Evolutionary conservation across 345 rosid genomes (phyloP).

Genomic region (Mallotus nudiflorus): DNA sequence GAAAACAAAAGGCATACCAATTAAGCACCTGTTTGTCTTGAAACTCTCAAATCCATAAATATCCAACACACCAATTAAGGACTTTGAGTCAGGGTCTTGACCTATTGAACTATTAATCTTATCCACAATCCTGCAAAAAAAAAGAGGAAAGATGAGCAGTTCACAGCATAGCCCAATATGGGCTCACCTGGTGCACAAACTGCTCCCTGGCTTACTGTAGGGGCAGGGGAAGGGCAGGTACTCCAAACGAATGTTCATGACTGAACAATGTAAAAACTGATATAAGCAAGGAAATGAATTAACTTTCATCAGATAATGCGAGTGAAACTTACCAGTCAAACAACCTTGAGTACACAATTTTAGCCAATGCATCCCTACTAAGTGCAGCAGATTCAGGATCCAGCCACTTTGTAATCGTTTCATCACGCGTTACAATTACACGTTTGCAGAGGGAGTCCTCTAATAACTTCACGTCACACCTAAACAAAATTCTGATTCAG

Average conservation of each 20-base stretch:
- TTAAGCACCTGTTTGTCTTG: slow-evolving; percentile 99
- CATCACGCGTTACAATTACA: slow-evolving; percentile 96
- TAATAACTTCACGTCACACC: slow-evolving; percentile 86
- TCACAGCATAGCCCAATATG: too few relatives aligned
- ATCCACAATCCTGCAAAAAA: slow-evolving; percentile 79
- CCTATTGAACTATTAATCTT: slow-evolving; percentile 92
- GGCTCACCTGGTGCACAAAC: not conserved
- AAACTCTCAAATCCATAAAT: slow-evolving; percentile 99
- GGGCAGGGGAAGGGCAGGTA: not conserved
- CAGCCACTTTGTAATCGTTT: slow-evolving; percentile 91
- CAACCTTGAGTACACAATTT: slow-evolving; percentile 84
- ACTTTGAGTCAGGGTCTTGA: slow-evolving; percentile 90
- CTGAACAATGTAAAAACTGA: slow-evolving; percentile 15
- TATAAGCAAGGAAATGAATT: slow-evolving; percentile 12
- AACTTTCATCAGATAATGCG: too few relatives aligned
- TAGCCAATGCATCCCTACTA: slow-evolving; percentile 97
- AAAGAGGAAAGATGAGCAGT: slow-evolving; percentile 15
- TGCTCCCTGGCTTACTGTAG: too few relatives aligned
- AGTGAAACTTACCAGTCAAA: slow-evolving; percentile 91
- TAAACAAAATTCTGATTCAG: slow-evolving; percentile 36
- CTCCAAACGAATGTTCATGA: slow-evolving; percentile 16
- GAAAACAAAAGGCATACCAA: slow-evolving; percentile 62
- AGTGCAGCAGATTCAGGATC: slow-evolving; percentile 86
- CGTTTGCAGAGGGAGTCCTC: slow-evolving; percentile 99
- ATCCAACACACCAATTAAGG: slow-evolving; percentile 94